Base-by-base conservation (phyloP, 2,329 filamentous ascomycete genomes). In the Claviceps quebecensis region DNA sequence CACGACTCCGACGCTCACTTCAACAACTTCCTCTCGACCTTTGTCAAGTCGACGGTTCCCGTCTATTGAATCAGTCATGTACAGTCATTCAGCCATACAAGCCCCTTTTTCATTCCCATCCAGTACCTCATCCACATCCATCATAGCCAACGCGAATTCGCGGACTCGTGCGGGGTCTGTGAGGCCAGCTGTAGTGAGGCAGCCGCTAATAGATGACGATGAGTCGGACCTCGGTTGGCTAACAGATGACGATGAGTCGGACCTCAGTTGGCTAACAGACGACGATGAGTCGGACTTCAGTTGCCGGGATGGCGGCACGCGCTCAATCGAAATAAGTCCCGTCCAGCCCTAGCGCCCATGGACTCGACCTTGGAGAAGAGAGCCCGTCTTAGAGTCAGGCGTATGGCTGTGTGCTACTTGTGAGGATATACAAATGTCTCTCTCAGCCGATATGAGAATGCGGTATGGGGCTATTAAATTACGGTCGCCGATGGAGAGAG, bases 371-470 rank as follows among this genome's bases (percentile, higher is more conserved):
- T 51, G 49, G 49, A 36, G 16, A 47, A 51, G 7, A 22, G 19
- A 47, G 49, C 3, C 8, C 36, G 6, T 23, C 14, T 11, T 36
- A 14, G 36, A 14, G 11, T 16, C 41, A 19, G 58, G 58, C 1
- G 38, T 55, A 2, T 59, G 58, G 58, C 55, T 59, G 11, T 60
- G 58, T 48, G 37, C 45, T 4, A 34, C 37, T 14, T 60, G 58
- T 45, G 50, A 53, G 41, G n/a, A 36, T 22, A 50, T 39, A 34
- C 46, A 57, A 22, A 36, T 47, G 1, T 47, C 53, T 9, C 39
- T 26, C 8, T 5, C 11, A 2, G 46, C 38, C 2, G 37, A 40
- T 16, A 13, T 19, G 13, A 23, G 14, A 3, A 52, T 6, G 17
- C 14, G 19, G 16, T 17, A 9, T 48, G n/a, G 38, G 14, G 3